Base-by-base conservation (phyloP, 2,329 filamentous ascomycete genomes). In the Ramularia collo-cygni region DNA sequence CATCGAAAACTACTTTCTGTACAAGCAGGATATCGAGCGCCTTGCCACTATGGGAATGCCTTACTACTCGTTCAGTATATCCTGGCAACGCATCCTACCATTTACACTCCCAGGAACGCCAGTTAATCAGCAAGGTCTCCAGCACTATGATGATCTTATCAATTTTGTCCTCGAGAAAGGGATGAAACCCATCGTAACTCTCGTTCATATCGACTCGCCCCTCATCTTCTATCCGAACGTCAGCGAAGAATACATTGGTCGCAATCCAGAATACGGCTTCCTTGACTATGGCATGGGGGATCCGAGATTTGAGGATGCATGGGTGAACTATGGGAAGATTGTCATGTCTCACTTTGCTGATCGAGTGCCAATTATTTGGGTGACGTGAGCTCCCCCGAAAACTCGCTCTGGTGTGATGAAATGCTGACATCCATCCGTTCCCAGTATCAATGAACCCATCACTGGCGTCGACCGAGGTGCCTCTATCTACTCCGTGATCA, bases 91-190 rank as follows among this genome's bases (percentile, higher is more conserved):
- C 0, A 68, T 74, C 35, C 53, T 72, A 8, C 71, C 70, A 0
- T 72, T 74, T 35, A 66, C 64, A 1, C 45, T 62, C 1, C 59
- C 65, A 0, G 62, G 62, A 0, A 66, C 64, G 9, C 66, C 66
- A 0, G 57, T 74, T 37, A 74, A 74, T 36, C 56, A 70, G 41
- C 51, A 62, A 28, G 70, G 59, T 0, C 56, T 74, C 14, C 55
- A 61, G 5, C 70, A 73, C 43, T 74, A 74, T 43, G 60, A 71
- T 29, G 66, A 72, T 35, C 43, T 73, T 13, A 71, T 73, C 37
- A 26, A 50, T 24, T 48, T 40, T 8, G 49, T 49, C 31, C 51
- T 71, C 0, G 56, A 66, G 21, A 60, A 65, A 3, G 64, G 64
- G 3, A 65, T 73, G 43, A 57, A 59, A 28, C 70, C 70, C 1